Percentiles rank a stretch among this genome's conserved stretches.
These are phyloP conservation scores for Entomortierella beljakovae DNA, from an alignment of 192 early-diverging fungal species.

Conservation along the genomic window DNA sequence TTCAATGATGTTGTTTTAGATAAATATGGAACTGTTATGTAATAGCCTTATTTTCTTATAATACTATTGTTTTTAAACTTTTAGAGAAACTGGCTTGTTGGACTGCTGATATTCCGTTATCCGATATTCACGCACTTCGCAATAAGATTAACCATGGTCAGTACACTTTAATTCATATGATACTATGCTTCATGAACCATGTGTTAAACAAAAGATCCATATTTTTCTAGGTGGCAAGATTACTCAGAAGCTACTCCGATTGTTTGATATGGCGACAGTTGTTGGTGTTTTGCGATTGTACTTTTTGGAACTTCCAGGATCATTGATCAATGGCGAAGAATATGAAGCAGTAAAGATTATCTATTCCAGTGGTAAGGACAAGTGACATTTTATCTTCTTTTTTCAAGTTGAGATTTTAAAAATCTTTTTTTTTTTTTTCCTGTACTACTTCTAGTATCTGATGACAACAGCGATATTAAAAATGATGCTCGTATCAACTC, in stretches of 20 bases:
- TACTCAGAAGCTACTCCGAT: slow-evolving; percentile 63
- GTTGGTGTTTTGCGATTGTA: slow-evolving; percentile 74
- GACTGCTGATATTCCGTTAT: slow-evolving; percentile 68
- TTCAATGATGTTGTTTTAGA: background rate
- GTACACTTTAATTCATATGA: background rate
- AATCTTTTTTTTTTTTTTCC: background rate
- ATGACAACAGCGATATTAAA: slow-evolving; percentile 37
- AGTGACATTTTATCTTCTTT: background rate
- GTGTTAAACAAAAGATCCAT: no score
- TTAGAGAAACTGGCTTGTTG: slow-evolving; percentile 68
- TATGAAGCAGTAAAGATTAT: slow-evolving; percentile 75
- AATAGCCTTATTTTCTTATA: background rate
- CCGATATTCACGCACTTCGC: slow-evolving; percentile 71
- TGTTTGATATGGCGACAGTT: slow-evolving; percentile 67
- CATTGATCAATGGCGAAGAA: slow-evolving; percentile 74
- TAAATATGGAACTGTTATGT: no score
- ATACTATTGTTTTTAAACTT: background rate
- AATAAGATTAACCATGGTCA: slow-evolving; percentile 70
- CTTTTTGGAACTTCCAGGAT: slow-evolving; percentile 78
- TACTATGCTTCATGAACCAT: background rate
- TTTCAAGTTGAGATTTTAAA: background rate
- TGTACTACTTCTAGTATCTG: slow-evolving; percentile 19
- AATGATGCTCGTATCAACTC: slow-evolving; percentile 56
- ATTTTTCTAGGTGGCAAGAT: slow-evolving; percentile 57
- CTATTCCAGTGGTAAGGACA: slow-evolving; percentile 65